These are phyloP conservation scores for Groenewaldozyma sp. DNA, from an alignment of 1,139 yeast species.

Conservation along the genomic window DNA sequence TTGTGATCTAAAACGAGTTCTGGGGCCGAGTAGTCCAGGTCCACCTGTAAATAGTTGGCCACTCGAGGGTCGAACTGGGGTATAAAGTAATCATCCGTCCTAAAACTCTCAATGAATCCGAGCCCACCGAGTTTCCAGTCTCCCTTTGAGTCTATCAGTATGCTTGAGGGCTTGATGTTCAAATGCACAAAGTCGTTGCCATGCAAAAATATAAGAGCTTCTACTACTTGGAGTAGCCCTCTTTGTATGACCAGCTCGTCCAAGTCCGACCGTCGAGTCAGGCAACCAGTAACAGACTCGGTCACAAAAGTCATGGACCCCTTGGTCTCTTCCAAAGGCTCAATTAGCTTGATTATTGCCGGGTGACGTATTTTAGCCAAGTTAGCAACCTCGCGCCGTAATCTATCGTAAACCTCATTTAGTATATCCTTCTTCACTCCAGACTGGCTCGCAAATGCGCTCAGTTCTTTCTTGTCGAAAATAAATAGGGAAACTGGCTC, in stretches of 20 bases:
- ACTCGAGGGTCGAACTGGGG: constrained; percentile 65
- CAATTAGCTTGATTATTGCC: constrained; percentile 68
- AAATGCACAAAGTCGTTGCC: constrained; percentile 63
- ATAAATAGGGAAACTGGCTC: constrained; percentile 66
- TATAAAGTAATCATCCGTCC: constrained; percentile 42
- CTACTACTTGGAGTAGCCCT: constrained; percentile 71
- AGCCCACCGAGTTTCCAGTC: constrained; percentile 92
- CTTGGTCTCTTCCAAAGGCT: constrained; percentile 82
- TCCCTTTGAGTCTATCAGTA: constrained; percentile 71
- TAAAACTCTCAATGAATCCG: constrained; percentile 39
- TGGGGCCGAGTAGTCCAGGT: constrained; percentile 70
- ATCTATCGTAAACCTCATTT: constrained; percentile 39
- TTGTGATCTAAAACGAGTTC: constrained; percentile 54
- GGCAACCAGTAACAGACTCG: constrained; percentile 53
- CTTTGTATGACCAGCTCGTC: constrained; percentile 74
- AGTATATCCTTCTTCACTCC: constrained; percentile 34
- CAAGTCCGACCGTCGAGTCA: constrained; percentile 24
- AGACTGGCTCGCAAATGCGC: constrained; percentile 42
- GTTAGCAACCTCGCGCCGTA: constrained; percentile 54
- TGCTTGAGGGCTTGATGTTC: constrained; percentile 68
- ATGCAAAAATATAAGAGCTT: constrained; percentile 77
- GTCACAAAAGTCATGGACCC: constrained; percentile 75
- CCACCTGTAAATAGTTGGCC: constrained; percentile 61
- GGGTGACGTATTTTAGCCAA: constrained; percentile 84
- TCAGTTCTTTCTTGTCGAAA: constrained; percentile 75